Evolutionary conservation across 352 stramenopile species (phyloP), one percentile per base, ranked within the genome.

Genomic region (Lagenidium giganteum): DNA sequence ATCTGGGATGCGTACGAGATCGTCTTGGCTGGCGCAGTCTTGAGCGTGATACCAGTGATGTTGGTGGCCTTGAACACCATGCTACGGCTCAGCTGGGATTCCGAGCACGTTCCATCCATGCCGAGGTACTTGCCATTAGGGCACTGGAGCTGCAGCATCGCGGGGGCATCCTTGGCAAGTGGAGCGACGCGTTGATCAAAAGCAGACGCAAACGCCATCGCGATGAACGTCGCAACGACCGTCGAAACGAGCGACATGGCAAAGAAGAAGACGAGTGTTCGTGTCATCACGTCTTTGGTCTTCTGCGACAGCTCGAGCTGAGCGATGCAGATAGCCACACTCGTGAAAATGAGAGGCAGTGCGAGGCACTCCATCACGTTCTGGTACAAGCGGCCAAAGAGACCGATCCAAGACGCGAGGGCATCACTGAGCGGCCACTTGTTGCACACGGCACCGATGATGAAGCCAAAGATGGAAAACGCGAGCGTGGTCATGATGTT

Each of bases 221-320:
- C 66, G 2, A 80, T 44, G 16, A 82, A 63, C 1, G 70, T 64
- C 13, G 66, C 51, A 4, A 62, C 20, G 7, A 71, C 26, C 34
- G 82, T 83, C 46, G 65, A 72, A 41, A 73, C 53, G 11, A 62
- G n/a, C 7, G 20, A 42, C 42, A 83, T 61, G 4, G 70, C 70
- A 4, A 66, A n/a, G n/a, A n/a, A n/a, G n/a, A n/a, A n/a, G n/a
- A n/a, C n/a, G n/a, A n/a, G n/a, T n/a, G n/a, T n/a, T n/a, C n/a
- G n/a, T n/a, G n/a, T n/a, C 35, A 81, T 49, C 14, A 86, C 68
- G 5, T 57, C 30, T 0, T 59, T 54, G 3, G 67, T 74, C 33
- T 86, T 83, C 32, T 58, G 48, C 5, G 70, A n/a, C n/a, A n/a
- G n/a, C n/a, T n/a, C 58, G 12, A 79, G 27, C 28, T 79, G 72